Evolutionary conservation across 2,329 filamentous ascomycete genomes (phyloP).

Genomic region (Xylariaceae sp.): DNA sequence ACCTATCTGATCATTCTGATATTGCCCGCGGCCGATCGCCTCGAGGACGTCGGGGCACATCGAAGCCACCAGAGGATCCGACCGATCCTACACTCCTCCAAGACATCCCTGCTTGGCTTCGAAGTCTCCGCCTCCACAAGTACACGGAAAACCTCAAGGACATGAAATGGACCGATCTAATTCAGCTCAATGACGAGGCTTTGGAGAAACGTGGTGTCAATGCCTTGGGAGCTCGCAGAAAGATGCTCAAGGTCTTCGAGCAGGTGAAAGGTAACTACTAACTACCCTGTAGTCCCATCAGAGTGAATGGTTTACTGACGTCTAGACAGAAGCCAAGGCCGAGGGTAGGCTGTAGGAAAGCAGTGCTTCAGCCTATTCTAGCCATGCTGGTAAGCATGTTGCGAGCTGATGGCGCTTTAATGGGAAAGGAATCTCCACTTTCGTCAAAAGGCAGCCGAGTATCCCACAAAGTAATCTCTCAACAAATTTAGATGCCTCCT

Average conservation of each 20-base stretch:
- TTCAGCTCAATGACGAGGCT: constrained; percentile 88
- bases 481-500: not conserved
- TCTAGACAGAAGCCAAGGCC: constrained; percentile 58
- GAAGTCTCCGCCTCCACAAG: constrained; percentile 92
- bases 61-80: constrained; percentile 95
- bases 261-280: constrained; percentile 67
- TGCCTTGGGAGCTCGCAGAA: constrained; percentile 86
- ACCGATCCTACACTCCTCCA: constrained; percentile 85
- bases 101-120: constrained; percentile 93
- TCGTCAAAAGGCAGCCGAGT: not conserved
- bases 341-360: constrained; percentile 60
- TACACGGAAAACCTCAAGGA: constrained; percentile 98
- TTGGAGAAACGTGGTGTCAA: constrained; percentile 92
- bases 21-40: constrained; percentile 87
- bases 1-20: constrained; percentile 90
- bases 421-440: not conserved
- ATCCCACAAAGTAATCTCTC: not conserved
- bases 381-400: not conserved
- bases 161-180: constrained; percentile 88
- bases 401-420: not conserved
- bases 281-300: not conserved
- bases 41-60: constrained; percentile 85
- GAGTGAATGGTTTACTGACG: constrained; percentile 27
- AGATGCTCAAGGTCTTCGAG: constrained; percentile 99
- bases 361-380: not conserved